Evolutionary conservation across 75 land plant genomes (phyloP).

Genomic region (Ceratopteris richardii): DNA sequence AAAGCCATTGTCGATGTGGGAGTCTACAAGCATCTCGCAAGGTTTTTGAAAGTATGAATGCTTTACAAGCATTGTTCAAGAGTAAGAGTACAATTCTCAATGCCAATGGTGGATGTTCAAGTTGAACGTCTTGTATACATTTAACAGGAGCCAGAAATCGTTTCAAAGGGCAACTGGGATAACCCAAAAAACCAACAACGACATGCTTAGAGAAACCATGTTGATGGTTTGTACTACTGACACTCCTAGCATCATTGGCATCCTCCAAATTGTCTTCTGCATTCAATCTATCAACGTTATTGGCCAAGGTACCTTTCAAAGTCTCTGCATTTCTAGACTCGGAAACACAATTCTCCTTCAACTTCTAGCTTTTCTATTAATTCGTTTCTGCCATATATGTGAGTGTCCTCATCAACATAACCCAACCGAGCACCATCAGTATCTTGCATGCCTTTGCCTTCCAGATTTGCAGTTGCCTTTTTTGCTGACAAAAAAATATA

Average conservation of each 20-base stretch:
- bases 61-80: too few species aligned
- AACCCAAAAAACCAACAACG: slow-evolving; percentile 93
- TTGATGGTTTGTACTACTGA: not conserved
- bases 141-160: too few species aligned
- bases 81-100: too few species aligned
- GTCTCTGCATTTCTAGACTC: slow-evolving; percentile 21
- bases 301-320: slow-evolving; percentile 22
- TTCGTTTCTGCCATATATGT: slow-evolving; percentile 68
- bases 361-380: slow-evolving; percentile 60
- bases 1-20: too few species aligned
- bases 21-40: too few species aligned
- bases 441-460: slow-evolving; percentile 39
- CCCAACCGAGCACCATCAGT: slow-evolving; percentile 1
- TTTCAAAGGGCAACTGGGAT: too few species aligned
- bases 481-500: slow-evolving; percentile 95
- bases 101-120: too few species aligned
- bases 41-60: too few species aligned
- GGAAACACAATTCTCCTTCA: slow-evolving; percentile 68
- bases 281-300: slow-evolving; percentile 12
- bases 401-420: slow-evolving; percentile 34
- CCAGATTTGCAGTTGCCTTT: slow-evolving; percentile 65
- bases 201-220: slow-evolving; percentile 30
- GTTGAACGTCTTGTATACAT: too few species aligned
- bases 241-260: slow-evolving; percentile 7
- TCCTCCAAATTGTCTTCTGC: slow-evolving; percentile 8